Percentiles rank a stretch among this genome's conserved stretches.
phyloP scores from a whole-genome alignment of 2,329 filamentous ascomycete genomes.

The Trichophyton benhamiae region DNA sequence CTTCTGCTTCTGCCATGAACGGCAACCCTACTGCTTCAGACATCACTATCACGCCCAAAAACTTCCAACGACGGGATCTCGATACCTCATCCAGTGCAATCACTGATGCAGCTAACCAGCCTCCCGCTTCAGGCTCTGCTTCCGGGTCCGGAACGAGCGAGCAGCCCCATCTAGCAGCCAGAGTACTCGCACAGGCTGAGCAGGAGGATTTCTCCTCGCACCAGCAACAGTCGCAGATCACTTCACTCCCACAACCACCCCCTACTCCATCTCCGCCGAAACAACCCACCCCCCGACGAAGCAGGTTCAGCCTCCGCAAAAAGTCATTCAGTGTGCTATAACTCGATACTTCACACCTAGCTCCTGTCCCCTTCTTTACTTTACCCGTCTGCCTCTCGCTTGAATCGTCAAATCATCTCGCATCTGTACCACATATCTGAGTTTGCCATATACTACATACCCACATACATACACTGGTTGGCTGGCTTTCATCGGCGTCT shows the following conservation, averaged over 20 bases:
- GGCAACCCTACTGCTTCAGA: background rate
- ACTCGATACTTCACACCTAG: constrained; percentile 7
- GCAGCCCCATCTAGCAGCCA: background rate
- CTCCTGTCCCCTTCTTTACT: too few species aligned
- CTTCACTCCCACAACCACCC: background rate
- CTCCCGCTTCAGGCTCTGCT: background rate
- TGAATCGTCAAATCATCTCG: background rate
- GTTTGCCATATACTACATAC: background rate
- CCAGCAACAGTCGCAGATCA: background rate
- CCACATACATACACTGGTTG: background rate
- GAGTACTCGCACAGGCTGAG: background rate
- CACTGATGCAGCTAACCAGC: background rate
- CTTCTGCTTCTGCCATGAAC: background rate
- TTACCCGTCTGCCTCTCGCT: background rate
- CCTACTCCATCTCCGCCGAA: background rate
- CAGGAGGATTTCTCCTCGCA: background rate
- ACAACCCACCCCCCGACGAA: constrained; percentile 20
- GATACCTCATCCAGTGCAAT: background rate
- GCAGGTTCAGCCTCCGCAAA: constrained; percentile 34
- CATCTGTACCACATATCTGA: constrained; percentile 1
- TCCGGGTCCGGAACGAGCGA: too few species aligned
- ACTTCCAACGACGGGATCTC: background rate
- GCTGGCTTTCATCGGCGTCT: background rate
- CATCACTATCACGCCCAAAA: background rate
- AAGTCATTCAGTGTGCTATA: constrained; percentile 32